These are phyloP conservation scores for Aspergillus sojae DNA, from an alignment of 2,329 filamentous ascomycete species.

Conservation along the genomic window DNA sequence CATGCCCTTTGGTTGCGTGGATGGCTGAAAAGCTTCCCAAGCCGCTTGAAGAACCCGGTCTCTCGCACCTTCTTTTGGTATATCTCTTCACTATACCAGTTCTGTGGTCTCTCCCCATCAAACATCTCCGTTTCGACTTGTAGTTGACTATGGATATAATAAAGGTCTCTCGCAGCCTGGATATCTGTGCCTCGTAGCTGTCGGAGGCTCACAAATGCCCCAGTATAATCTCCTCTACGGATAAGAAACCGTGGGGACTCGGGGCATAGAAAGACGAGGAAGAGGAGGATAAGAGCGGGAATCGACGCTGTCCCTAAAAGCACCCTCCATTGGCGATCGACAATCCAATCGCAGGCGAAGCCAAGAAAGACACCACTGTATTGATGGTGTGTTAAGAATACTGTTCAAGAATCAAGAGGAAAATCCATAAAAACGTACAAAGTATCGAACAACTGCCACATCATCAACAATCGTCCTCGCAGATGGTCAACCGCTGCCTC, in stretches of 20 bases:
- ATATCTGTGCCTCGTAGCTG: slow-evolving; percentile 38
- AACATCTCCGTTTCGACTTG: slow-evolving; percentile 31
- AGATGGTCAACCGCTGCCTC: slow-evolving; percentile 23
- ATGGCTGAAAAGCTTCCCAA: slow-evolving; percentile 23
- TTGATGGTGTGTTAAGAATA: not conserved
- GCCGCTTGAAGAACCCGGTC: slow-evolving; percentile 21
- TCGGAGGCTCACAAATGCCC: slow-evolving; percentile 37
- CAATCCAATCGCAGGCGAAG: slow-evolving; percentile 19
- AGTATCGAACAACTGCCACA: slow-evolving; percentile 29
- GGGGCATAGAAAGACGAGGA: slow-evolving; percentile 51
- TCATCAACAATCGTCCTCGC: slow-evolving; percentile 24
- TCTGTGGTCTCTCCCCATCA: not conserved
- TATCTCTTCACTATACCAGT: slow-evolving; percentile 5
- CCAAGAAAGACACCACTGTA: slow-evolving; percentile 20
- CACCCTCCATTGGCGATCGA: slow-evolving; percentile 46
- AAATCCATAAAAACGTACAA: slow-evolving; percentile 13
- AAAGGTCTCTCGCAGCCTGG: slow-evolving; percentile 40
- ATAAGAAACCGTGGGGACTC: slow-evolving; percentile 46
- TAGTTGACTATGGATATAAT: slow-evolving; percentile 36
- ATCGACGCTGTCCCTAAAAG: slow-evolving; percentile 52
- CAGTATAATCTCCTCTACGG: slow-evolving; percentile 28
- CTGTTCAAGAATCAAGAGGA: not conserved
- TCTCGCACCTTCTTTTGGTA: slow-evolving; percentile 15
- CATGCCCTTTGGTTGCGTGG: slow-evolving; percentile 29
- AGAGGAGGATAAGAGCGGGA: slow-evolving; percentile 48